Conservation (phyloP, 1,139 yeast genomes). For the Hyphopichia fennica region DNA sequence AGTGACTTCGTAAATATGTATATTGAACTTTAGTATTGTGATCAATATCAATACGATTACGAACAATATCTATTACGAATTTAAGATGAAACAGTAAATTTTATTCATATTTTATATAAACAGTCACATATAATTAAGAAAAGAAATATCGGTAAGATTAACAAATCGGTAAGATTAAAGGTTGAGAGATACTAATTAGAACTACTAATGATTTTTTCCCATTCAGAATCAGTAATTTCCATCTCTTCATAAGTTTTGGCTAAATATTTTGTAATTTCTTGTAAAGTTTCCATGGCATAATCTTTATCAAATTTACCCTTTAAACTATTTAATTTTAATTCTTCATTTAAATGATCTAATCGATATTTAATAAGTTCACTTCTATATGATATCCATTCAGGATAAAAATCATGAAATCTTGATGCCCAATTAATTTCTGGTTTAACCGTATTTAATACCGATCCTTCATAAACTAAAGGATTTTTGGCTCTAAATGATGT, state of each 20-base stretch:
- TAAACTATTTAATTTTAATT: slow-evolving; percentile 14
- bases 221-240: slow-evolving; percentile 37
- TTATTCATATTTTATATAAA: too few species aligned
- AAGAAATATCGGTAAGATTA: too few species aligned
- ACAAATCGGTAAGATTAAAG: too few species aligned
- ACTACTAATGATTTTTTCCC: slow-evolving; percentile 1
- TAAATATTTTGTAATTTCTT: slow-evolving; percentile 39
- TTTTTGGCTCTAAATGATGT: slow-evolving; percentile 38
- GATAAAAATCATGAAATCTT: slow-evolving; percentile 31
- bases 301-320: slow-evolving; percentile 39
- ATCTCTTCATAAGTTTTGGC: slow-evolving; percentile 47
- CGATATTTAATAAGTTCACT: slow-evolving; percentile 37
- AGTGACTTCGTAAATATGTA: too few species aligned
- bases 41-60: too few species aligned
- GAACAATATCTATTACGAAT: too few species aligned
- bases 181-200: too few species aligned
- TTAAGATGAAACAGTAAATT: too few species aligned
- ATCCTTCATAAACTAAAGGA: slow-evolving; percentile 24
- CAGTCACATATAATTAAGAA: too few species aligned
- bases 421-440: slow-evolving; percentile 40
- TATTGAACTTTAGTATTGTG: too few species aligned
- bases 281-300: slow-evolving; percentile 31
- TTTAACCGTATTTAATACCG: slow-evolving; percentile 36
- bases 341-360: slow-evolving; percentile 27
- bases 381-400: slow-evolving; percentile 43